Base-by-base conservation (phyloP, 2,329 filamentous ascomycete species). In the Stachybotrys elegans region DNA sequence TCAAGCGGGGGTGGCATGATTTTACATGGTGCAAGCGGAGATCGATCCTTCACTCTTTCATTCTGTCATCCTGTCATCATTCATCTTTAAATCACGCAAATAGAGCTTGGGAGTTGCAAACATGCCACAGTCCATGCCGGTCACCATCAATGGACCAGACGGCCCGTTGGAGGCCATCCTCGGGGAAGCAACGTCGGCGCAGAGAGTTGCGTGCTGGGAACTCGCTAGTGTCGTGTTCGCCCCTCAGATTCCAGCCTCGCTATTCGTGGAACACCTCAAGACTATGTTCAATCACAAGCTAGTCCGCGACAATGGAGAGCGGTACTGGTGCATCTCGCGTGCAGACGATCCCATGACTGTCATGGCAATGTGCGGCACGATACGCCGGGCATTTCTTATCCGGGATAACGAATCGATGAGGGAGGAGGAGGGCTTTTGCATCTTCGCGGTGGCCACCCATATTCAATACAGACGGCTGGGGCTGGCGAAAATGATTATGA, bases 361-460 rank as follows among this genome's bases (percentile, higher is more conserved):
- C 5, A 5, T 36, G 5, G 34, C 34, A 36, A 36, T 36, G 34
- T 36, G 34, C 34, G 34, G 34, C n/a, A 36, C 34, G n/a, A 7
- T 36, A 17, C 17, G 13, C 21, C 34, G 34, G 14, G 16, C 34
- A 19, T 13, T 36, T 16, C 34, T 36, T 36, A 17, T 36, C 13
- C 34, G 34, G 6, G 34, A 36, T 20, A 36, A 20, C 34, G 5
- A 36, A 20, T 36, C 34, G 34, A 19, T 36, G 6, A 16, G 34
- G 34, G 34, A 36, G 16, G 34, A 36, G 13, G 17, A 36, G 5
- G 34, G 34, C 13, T 36, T 4, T 13, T 36, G 34, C 13, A 17
- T 36, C 34, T 36, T n/a, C 34, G 21, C 21, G 34, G 34, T 36
- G 34, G 34, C 34, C 17, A 36, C 34, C 21, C 34, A 36, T 36